phyloP scores from a whole-genome alignment of 148 eudicot genomes.

The Fagopyrum tataricum region DNA sequence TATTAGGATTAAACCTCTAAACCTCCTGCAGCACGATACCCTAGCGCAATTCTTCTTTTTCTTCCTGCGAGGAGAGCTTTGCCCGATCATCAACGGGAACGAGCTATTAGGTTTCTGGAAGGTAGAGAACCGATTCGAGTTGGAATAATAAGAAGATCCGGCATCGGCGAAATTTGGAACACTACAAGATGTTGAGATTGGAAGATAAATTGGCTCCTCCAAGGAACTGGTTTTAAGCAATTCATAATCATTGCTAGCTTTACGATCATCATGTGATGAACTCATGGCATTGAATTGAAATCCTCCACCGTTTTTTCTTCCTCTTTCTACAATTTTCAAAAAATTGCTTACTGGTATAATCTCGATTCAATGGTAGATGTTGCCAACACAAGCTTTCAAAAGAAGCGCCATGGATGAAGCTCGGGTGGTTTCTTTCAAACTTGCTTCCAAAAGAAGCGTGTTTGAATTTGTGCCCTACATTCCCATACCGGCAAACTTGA shows the following conservation, averaged over 20 bases:
- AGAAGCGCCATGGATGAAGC: not conserved
- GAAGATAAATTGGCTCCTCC: not conserved
- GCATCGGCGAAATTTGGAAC: not conserved
- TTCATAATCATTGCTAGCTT: not conserved
- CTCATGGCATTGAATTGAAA: not conserved
- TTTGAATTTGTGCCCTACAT: not conserved
- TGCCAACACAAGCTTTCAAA: not conserved
- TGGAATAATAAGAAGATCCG: not conserved
- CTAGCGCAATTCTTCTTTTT: conserved; percentile 16
- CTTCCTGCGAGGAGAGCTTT: conserved; percentile 9
- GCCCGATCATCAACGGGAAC: not conserved
- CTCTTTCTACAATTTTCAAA: not conserved
- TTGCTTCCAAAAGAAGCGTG: no score
- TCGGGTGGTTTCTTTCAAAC: not conserved
- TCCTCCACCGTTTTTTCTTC: not conserved
- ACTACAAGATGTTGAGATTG: not conserved
- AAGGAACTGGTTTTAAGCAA: not conserved
- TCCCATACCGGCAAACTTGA: not conserved
- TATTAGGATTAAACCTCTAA: conserved; percentile 30
- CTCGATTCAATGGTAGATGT: not conserved
- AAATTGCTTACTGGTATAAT: not conserved
- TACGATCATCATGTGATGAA: not conserved
- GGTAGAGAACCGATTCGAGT: conserved; percentile 1
- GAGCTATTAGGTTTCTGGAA: not conserved
- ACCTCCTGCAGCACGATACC: conserved; percentile 24